Percentiles rank a stretch among this genome's conserved stretches.
These are phyloP conservation scores for Trichophyton equinum DNA, from an alignment of 2,329 filamentous ascomycete genomes.

Conservation along the genomic window DNA sequence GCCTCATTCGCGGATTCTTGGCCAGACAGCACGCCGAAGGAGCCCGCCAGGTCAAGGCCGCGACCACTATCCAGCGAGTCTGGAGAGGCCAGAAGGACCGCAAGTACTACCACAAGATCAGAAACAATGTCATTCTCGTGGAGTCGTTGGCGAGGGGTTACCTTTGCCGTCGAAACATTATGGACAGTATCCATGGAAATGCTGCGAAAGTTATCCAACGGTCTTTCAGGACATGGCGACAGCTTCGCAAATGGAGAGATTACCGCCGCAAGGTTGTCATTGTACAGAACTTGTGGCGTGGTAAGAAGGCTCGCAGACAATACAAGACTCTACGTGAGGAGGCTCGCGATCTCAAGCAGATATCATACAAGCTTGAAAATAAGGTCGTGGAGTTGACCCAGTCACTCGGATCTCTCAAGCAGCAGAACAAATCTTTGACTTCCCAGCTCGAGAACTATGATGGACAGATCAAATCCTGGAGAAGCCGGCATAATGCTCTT, in stretches of 20 bases:
- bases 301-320: constrained; percentile 61
- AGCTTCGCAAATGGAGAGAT: constrained; percentile 69
- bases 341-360: constrained; percentile 95
- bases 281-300: constrained; percentile 87
- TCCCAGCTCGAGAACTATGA: constrained; percentile 93
- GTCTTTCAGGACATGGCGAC: constrained; percentile 69
- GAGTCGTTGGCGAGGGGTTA: constrained; percentile 88
- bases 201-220: constrained; percentile 84
- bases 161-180: constrained; percentile 76
- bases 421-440: constrained; percentile 80
- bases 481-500: constrained; percentile 77
- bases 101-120: constrained; percentile 63
- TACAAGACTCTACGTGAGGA: constrained; percentile 93
- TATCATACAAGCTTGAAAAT: constrained; percentile 98
- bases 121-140: constrained; percentile 73
- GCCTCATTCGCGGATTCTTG: constrained; percentile 62
- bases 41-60: constrained; percentile 69
- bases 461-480: constrained; percentile 89
- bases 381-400: constrained; percentile 98
- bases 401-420: constrained; percentile 78
- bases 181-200: constrained; percentile 87
- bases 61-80: constrained; percentile 85
- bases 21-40: constrained; percentile 69
- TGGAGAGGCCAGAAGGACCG: constrained; percentile 90
- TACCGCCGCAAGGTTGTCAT: constrained; percentile 83